Percentiles rank a stretch among this genome's conserved stretches.
Conservation (phyloP, 208 protist genomes). For the Leishmania turanica region DNA sequence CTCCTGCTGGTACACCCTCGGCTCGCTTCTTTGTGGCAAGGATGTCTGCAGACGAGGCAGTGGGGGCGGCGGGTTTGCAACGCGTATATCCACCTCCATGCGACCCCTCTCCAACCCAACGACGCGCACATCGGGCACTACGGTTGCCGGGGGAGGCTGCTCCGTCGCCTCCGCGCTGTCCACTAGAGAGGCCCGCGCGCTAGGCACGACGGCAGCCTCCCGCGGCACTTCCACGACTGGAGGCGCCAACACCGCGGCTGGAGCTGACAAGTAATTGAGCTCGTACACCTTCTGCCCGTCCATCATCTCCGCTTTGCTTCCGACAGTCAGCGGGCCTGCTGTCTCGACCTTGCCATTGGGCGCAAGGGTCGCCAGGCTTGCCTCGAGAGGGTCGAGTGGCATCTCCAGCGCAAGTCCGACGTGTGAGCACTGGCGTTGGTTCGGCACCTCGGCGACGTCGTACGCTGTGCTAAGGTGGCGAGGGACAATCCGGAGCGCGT, state of each 20-base stretch:
- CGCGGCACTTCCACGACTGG: neutral
- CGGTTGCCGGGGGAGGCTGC: neutral
- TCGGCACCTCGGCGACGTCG: neutral
- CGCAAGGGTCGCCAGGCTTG: neutral
- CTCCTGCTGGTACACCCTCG: neutral
- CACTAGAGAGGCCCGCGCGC: neutral
- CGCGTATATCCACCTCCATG: neutral
- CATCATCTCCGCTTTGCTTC: neutral
- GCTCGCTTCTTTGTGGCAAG: neutral
- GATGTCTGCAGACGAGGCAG: neutral
- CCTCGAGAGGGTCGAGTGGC: neutral
- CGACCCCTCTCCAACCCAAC: neutral
- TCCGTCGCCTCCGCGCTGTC: neutral
- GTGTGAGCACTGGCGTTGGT: constrained; percentile 1
- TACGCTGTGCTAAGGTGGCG: constrained; percentile 10
- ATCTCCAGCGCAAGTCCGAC: neutral
- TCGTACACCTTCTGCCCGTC: neutral
- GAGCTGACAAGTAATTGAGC: neutral
- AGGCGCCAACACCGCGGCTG: neutral
- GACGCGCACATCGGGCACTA: neutral
- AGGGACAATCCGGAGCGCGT: constrained; percentile 5
- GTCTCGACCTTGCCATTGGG: neutral
- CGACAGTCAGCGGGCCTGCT: neutral
- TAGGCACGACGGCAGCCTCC: neutral
- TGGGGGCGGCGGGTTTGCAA: neutral